These are phyloP conservation scores for Apiospora koreana DNA, from an alignment of 2,329 filamentous ascomycete species.

Conservation along the genomic window DNA sequence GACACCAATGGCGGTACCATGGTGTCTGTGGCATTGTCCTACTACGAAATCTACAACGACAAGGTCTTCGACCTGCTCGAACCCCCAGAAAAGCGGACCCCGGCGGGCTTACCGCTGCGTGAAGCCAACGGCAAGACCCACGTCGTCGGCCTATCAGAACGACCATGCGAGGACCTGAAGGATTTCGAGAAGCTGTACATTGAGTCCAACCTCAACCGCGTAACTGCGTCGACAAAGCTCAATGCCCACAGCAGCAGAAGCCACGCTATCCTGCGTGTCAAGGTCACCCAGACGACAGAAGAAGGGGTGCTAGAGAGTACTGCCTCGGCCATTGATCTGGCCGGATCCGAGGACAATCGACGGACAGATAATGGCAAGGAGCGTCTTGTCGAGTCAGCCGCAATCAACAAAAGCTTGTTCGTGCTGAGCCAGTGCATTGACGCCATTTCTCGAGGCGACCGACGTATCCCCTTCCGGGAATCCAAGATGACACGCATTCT, in stretches of 20 bases:
- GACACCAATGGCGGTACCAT: constrained; percentile 70
- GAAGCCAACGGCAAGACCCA: constrained; percentile 86
- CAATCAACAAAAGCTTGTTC: constrained; percentile 97
- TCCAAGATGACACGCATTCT: constrained; percentile 97
- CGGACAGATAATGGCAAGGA: constrained; percentile 93
- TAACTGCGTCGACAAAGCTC: constrained; percentile 87
- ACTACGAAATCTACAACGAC: constrained; percentile 98
- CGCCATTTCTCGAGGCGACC: constrained; percentile 76
- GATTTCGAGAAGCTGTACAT: constrained; percentile 91
- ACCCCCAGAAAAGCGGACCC: constrained; percentile 80
- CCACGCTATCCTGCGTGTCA: constrained; percentile 89
- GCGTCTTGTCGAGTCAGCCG: constrained; percentile 88
- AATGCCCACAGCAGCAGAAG: constrained; percentile 89
- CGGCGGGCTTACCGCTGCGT: constrained; percentile 76
- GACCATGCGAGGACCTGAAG: constrained; percentile 78
- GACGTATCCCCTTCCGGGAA: constrained; percentile 87
- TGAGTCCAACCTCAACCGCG: constrained; percentile 86
- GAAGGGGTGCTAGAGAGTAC: constrained; percentile 74
- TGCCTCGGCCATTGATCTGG: constrained; percentile 90
- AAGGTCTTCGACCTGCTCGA: constrained; percentile 92
- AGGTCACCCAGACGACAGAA: constrained; percentile 74
- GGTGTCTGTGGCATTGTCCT: constrained; percentile 77
- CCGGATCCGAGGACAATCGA: constrained; percentile 93
- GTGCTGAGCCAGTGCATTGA: constrained; percentile 94
- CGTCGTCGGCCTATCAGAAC: constrained; percentile 83